Conservation (phyloP, 176 grass and related monocot species). For the Canna indica region DNA sequence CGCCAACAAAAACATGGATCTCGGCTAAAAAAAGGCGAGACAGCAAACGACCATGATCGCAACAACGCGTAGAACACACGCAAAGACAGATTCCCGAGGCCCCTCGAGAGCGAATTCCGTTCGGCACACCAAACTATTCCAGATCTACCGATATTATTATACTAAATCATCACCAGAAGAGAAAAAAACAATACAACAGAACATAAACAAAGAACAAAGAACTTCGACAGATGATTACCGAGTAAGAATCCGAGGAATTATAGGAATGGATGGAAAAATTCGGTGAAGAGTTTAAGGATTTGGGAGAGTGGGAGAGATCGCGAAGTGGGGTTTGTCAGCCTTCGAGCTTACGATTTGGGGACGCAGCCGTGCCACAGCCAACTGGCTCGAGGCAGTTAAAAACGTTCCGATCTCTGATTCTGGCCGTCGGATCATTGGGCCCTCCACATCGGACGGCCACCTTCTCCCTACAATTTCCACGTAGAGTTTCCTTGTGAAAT, state of each 20-base stretch:
- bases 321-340: background rate
- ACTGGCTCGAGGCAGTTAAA: background rate
- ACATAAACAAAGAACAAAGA: background rate
- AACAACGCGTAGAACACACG: slow-evolving; percentile 9
- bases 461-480: background rate
- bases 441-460: background rate
- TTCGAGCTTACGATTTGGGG: background rate
- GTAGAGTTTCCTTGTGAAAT: background rate
- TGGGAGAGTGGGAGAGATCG: background rate
- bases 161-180: background rate
- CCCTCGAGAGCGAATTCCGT: background rate
- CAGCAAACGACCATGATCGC: background rate
- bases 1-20: background rate
- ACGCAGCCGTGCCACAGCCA: background rate
- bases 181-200: background rate
- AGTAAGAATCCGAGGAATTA: slow-evolving; percentile 5
- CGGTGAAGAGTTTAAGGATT: background rate
- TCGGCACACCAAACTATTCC: background rate
- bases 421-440: background rate
- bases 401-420: background rate
- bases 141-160: background rate
- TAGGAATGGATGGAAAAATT: background rate
- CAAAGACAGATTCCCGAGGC: background rate
- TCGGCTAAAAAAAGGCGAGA: background rate
- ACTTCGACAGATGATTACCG: background rate